phyloP scores from a whole-genome alignment of 2,329 filamentous ascomycete genomes.

The Leptographium radiaticola region DNA sequence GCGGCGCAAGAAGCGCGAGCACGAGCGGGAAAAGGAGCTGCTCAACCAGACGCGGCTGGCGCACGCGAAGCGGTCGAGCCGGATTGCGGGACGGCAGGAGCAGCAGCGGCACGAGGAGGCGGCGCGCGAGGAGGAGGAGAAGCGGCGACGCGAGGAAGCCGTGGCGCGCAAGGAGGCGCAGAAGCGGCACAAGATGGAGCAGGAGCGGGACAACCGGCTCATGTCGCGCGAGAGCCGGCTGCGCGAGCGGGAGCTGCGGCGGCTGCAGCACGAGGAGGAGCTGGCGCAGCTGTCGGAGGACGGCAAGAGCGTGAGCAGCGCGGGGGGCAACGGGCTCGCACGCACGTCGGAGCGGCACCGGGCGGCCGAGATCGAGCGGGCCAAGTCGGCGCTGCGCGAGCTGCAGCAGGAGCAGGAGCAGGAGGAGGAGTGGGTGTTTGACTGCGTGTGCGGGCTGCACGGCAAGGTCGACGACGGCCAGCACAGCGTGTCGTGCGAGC shows the following conservation, averaged over 20 bases:
- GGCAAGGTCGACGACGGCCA: constrained; percentile 90
- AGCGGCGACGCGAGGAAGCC: constrained; percentile 42
- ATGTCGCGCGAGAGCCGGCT: constrained; percentile 76
- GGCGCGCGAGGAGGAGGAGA: constrained; percentile 36
- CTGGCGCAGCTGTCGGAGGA: constrained; percentile 67
- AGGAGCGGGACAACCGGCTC: constrained; percentile 66
- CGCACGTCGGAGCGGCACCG: constrained; percentile 67
- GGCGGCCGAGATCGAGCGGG: constrained; percentile 71
- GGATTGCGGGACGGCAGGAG: constrained; percentile 71
- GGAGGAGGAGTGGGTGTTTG: constrained; percentile 86
- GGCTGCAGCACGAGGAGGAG: constrained; percentile 74
- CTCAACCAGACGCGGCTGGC: constrained; percentile 74
- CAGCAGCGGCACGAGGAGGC: constrained; percentile 43
- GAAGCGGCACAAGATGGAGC: constrained; percentile 43
- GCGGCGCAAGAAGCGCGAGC: constrained; percentile 56
- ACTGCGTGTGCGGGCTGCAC: constrained; percentile 82
- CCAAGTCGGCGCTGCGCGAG: constrained; percentile 60
- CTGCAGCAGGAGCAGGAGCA: constrained; percentile 53
- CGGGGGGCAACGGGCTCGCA: constrained; percentile 27
- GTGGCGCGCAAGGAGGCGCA: constrained; percentile 56
- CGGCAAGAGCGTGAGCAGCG: constrained; percentile 44
- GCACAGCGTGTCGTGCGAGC: constrained; percentile 87
- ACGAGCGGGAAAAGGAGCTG: constrained; percentile 62
- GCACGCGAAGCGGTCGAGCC: constrained; percentile 86
- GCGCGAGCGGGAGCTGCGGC: constrained; percentile 72